A percentile compares a stretch with the other conserved stretches of the same genome.
Conservation (phyloP, 768 basidiomycete species). For the Fibroporia radiculosa region DNA sequence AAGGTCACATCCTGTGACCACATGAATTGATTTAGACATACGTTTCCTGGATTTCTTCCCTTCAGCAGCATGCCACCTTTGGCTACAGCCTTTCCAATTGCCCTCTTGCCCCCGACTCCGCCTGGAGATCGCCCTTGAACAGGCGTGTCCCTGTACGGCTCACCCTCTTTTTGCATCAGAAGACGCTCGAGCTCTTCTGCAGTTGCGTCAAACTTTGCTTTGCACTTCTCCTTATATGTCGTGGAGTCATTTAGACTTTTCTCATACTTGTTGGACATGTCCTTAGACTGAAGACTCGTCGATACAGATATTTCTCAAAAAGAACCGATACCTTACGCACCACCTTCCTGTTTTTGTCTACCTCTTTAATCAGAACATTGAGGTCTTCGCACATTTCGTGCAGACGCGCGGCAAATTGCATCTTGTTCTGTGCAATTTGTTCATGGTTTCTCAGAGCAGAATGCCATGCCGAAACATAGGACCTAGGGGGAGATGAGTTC, state of each 20-base stretch:
- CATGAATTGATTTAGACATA: constrained; percentile 20
- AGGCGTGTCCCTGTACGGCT: constrained; percentile 76
- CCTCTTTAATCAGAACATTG: constrained; percentile 74
- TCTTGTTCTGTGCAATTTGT: constrained; percentile 78
- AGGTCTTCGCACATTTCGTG: constrained; percentile 99
- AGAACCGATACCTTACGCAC: constrained; percentile 30
- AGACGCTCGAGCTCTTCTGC: constrained; percentile 94
- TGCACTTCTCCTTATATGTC: constrained; percentile 78
- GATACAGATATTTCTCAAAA: background rate
- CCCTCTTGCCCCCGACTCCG: constrained; percentile 66
- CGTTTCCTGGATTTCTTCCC: constrained; percentile 88
- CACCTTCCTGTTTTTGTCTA: constrained; percentile 90
- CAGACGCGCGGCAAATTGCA: constrained; percentile 78
- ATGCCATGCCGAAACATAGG: constrained; percentile 82
- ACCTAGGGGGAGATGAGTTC: constrained; percentile 7
- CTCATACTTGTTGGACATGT: constrained; percentile 83
- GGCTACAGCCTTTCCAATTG: constrained; percentile 83
- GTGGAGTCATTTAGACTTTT: constrained; percentile 85
- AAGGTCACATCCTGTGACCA: no score
- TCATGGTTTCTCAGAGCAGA: constrained; percentile 85
- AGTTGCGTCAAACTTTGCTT: constrained; percentile 75
- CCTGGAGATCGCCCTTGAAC: constrained; percentile 54
- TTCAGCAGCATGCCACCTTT: constrained; percentile 87
- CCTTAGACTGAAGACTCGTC: constrained; percentile 69
- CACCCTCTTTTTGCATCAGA: constrained; percentile 91